phyloP scores from a whole-genome alignment of 208 protist species.

The Leishmania tropica region DNA sequence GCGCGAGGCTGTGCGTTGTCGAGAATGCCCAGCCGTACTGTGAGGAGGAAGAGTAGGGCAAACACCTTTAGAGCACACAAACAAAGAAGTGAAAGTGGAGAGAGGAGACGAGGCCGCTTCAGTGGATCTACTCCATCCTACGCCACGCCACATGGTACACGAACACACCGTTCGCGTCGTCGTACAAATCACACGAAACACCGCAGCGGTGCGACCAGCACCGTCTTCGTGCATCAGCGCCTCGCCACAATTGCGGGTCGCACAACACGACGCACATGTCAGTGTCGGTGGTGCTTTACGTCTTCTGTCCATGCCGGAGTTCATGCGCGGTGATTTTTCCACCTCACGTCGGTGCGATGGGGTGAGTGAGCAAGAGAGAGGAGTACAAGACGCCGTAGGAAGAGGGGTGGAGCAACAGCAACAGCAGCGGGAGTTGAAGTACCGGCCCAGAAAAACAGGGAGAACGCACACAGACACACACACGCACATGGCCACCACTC shows the following conservation, averaged over 20 bases:
- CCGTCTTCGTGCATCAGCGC: background rate
- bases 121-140: background rate
- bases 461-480: background rate
- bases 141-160: background rate
- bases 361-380: background rate
- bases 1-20: background rate
- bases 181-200: background rate
- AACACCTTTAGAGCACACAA: background rate
- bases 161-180: background rate
- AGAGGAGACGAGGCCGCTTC: background rate
- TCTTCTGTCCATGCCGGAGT: background rate
- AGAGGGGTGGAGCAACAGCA: background rate
- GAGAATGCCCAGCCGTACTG: background rate
- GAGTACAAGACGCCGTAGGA: background rate
- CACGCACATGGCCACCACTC: background rate
- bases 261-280: background rate
- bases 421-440: background rate
- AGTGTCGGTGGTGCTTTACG: background rate
- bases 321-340: background rate
- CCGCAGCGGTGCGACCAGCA: background rate
- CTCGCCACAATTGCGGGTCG: background rate
- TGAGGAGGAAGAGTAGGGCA: background rate
- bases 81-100: background rate
- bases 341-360: background rate
- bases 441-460: background rate